phyloP scores from a whole-genome alignment of 495 filamentous ascomycete genomes.

The Neurospora sp. region DNA sequence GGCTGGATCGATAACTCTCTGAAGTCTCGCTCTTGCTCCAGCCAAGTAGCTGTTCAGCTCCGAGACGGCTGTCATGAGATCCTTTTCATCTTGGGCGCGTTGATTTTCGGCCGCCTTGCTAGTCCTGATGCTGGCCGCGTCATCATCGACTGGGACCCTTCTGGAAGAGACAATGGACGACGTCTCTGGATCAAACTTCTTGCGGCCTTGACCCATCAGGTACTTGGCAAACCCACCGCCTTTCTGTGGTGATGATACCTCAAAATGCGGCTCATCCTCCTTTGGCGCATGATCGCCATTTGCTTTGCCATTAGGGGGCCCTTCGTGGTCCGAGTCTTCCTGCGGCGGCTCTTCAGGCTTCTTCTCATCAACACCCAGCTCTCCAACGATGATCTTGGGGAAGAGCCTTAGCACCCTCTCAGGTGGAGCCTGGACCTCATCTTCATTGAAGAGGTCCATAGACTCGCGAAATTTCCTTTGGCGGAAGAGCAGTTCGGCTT shows the following conservation, averaged over 20 bases:
- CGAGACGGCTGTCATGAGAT: slow-evolving; percentile 66
- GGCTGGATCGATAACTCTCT: slow-evolving; percentile 67
- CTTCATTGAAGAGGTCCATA: slow-evolving; percentile 74
- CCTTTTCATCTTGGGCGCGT: slow-evolving; percentile 56
- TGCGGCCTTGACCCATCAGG: slow-evolving; percentile 35
- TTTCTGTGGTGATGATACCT: slow-evolving; percentile 33
- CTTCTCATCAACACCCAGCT: slow-evolving; percentile 42
- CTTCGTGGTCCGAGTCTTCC: slow-evolving; percentile 32
- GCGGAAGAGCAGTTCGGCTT: slow-evolving; percentile 77
- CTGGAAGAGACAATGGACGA: slow-evolving; percentile 56
- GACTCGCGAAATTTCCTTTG: slow-evolving; percentile 77
- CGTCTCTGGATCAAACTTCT: slow-evolving; percentile 45
- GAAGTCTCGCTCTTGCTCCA: slow-evolving; percentile 69
- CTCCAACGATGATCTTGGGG: slow-evolving; percentile 73
- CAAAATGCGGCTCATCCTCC: slow-evolving; percentile 13
- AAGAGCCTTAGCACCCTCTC: slow-evolving; percentile 81
- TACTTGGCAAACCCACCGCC: slow-evolving; percentile 39
- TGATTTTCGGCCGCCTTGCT: slow-evolving; percentile 28
- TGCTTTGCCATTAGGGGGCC: slow-evolving; percentile 35
- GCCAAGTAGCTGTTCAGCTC: slow-evolving; percentile 80
- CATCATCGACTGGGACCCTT: slow-evolving; percentile 34
- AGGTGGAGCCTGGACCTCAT: slow-evolving; percentile 75
- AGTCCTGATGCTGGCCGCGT: slow-evolving; percentile 34
- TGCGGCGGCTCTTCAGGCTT: slow-evolving; percentile 23
- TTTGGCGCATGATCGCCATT: slow-evolving; percentile 33